Base-by-base conservation (phyloP, 345 rosid species). In the Microcos paniculata region DNA sequence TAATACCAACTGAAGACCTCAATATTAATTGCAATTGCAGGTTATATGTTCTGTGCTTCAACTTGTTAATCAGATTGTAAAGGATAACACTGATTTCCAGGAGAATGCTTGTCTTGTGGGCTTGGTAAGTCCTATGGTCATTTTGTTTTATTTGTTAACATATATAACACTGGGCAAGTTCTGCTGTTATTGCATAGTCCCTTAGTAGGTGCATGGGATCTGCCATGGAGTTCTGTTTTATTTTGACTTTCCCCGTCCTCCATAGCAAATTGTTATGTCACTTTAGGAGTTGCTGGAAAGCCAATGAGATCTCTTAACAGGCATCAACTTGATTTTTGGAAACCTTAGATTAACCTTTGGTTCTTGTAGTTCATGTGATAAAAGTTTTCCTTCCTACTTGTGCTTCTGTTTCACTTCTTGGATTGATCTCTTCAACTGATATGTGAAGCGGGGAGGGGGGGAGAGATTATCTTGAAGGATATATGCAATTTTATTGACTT, bases 81-180 rank as follows among this genome's bases (percentile, higher is more conserved):
- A 89, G 84, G 97, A 96, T 77, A 94, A 92, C 78, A 81, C 92
- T 6, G 97, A 90, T 75, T 88, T 94, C 82, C 95, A 85, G 89
- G 97, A 96, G 88, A 94, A 96, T 84, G 99, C 99, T 77, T 96
- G 99, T 84, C 98, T 96, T 81, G 93, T 96, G 80, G 98, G 98
- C 80, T 80, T 91, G 71, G 94, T 89, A 82, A 84, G 94, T 79
- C 31, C 61, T 69, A 73, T 42, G 56, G 77, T 75, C 40, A 49
- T 71, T 53, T 74, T 13, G 43, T 33, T 62, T 77, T 45, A 57
- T 77, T 59, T 21, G 31, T 79, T 75, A 38, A 18, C 56, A 68
- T 46, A 52, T 51, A 31, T 26, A 30, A 49, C 18, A 8, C 18
- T 31, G 73, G 26, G 26, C 26, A 69, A 49, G 45, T 15, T 30